Percentiles rank a stretch among this genome's conserved stretches.
Evolutionary conservation across 345 rosid species (phyloP).

Genomic region (Moringa oleifera): DNA sequence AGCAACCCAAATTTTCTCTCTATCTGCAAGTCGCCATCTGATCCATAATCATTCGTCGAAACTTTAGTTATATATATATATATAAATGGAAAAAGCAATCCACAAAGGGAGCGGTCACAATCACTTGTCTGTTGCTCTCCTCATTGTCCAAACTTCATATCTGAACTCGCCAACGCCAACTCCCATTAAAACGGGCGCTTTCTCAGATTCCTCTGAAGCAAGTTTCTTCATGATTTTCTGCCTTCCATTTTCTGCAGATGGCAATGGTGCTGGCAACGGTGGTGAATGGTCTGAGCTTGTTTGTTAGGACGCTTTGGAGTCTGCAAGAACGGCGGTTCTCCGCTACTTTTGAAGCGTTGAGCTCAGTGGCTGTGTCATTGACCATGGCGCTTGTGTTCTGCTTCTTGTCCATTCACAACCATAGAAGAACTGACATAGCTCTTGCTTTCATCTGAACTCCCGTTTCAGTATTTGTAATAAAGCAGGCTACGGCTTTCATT

Average conservation of each 20-base stretch:
- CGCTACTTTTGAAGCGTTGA: conserved; percentile 23
- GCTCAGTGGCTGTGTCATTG: conserved; percentile 22
- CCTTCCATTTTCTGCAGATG: conserved; percentile 19
- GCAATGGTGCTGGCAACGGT: conserved; percentile 30
- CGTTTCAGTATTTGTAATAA: no score
- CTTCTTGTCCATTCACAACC: conserved; percentile 30
- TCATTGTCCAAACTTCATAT: no score
- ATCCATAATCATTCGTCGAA: not conserved
- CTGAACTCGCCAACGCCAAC: no score
- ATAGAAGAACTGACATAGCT: conserved; percentile 20
- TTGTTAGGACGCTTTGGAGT: conserved; percentile 25
- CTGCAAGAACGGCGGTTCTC: conserved; percentile 33
- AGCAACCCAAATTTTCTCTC: not conserved
- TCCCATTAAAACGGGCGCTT: no score
- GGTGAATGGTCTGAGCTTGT: conserved; percentile 25
- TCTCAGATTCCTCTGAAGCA: no score
- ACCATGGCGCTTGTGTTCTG: conserved; percentile 37
- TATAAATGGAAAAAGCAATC: no score
- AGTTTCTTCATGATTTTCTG: not conserved
- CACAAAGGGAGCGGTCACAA: not conserved
- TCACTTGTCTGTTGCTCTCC: not conserved
- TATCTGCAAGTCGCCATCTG: not conserved
- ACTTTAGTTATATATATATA: no score
- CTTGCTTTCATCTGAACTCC: conserved; percentile 23
- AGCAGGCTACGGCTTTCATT: no score